phyloP scores from a whole-genome alignment of 495 filamentous ascomycete genomes.

The Pyronema omphalodes region DNA sequence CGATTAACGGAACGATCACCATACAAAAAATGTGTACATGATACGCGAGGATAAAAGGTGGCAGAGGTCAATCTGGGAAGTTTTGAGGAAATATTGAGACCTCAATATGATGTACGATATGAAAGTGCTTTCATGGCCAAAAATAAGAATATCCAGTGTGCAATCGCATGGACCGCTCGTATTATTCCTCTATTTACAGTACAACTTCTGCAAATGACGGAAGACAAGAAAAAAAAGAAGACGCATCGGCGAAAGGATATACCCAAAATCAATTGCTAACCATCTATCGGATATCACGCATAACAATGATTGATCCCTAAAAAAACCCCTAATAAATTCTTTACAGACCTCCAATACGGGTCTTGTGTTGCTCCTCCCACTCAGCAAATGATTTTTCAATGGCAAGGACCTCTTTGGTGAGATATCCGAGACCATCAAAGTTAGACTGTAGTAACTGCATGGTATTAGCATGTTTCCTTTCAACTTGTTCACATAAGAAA shows the following conservation, averaged over 20 bases:
- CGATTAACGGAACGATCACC: constrained; percentile 2
- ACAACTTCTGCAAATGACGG: no score
- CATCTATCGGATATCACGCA: no score
- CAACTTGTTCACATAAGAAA: background rate
- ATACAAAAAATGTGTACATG: background rate
- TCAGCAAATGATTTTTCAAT: constrained; percentile 63
- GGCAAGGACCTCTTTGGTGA: constrained; percentile 62
- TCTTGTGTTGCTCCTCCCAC: constrained; percentile 43
- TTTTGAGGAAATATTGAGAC: no score
- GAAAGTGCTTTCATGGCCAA: no score
- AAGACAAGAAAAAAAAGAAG: background rate
- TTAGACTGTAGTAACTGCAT: constrained; percentile 74
- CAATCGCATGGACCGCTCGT: no score
- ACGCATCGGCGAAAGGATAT: background rate
- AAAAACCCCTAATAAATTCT: background rate
- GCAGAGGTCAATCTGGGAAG: no score
- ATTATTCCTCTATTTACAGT: no score
- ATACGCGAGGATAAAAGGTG: no score
- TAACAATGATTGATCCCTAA: background rate
- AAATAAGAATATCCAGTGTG: no score
- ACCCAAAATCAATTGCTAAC: background rate
- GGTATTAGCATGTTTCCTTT: constrained; percentile 6
- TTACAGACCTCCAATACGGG: constrained; percentile 8
- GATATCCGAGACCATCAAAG: constrained; percentile 65
- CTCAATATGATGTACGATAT: no score